Percentiles rank a stretch among this genome's conserved stretches.
phyloP scores from a whole-genome alignment of 306 rosid species.

The Ormosia emarginata region DNA sequence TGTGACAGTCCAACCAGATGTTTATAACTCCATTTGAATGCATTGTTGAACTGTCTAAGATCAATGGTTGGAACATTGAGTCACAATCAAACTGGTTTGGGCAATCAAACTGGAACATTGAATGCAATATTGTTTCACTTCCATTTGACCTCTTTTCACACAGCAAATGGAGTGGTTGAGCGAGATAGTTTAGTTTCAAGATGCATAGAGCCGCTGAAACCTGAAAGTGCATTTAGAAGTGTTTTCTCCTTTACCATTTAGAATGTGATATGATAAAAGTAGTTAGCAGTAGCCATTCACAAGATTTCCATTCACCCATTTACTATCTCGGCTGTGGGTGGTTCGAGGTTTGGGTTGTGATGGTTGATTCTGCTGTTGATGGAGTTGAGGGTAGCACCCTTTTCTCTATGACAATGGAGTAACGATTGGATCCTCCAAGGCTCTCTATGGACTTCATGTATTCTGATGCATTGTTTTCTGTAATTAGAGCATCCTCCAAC shows the following conservation, averaged over 20 bases:
- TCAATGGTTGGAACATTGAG: background rate
- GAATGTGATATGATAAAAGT: conserved; percentile 26
- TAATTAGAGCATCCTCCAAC: conserved; percentile 88
- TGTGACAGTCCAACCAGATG: background rate
- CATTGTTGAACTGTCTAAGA: background rate
- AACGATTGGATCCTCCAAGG: conserved; percentile 71
- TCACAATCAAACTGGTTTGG: background rate
- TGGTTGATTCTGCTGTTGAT: conserved; percentile 59
- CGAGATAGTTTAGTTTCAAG: conserved; percentile 27
- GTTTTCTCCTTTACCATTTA: conserved; percentile 33
- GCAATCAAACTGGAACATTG: background rate
- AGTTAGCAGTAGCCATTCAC: conserved; percentile 21
- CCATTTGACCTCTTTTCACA: conserved; percentile 5
- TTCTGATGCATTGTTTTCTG: conserved; percentile 92
- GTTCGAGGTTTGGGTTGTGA: conserved; percentile 45
- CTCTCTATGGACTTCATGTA: conserved; percentile 96
- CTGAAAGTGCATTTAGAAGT: conserved; percentile 27
- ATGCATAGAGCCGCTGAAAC: background rate
- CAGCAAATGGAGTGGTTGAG: background rate
- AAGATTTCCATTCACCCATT: conserved; percentile 30
- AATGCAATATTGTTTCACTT: background rate
- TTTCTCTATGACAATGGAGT: conserved; percentile 63
- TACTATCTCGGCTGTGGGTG: conserved; percentile 85
- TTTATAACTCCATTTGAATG: conserved; percentile 8
- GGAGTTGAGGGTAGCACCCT: conserved; percentile 49